Percentiles rank a stretch among this genome's conserved stretches.
These are phyloP conservation scores for Piedraia hortae DNA, from an alignment of 2,329 filamentous ascomycete species.

Conservation along the genomic window DNA sequence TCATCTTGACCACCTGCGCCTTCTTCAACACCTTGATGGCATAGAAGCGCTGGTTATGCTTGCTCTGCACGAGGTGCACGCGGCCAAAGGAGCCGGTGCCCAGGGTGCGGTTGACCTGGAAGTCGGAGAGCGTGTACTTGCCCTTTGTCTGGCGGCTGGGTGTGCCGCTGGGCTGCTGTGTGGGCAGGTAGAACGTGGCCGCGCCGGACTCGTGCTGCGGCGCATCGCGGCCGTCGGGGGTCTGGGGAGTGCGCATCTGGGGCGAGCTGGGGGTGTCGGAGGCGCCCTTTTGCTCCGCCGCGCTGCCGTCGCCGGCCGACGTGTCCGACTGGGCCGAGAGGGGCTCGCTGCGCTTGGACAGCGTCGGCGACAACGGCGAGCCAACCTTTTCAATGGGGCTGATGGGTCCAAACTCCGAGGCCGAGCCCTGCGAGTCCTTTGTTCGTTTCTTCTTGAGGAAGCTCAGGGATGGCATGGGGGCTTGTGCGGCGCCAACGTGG, in stretches of 20 bases:
- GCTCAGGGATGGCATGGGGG: constrained; percentile 68
- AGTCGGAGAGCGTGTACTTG: constrained; percentile 85
- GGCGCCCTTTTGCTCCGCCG: constrained; percentile 13
- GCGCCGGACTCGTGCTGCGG: constrained; percentile 5
- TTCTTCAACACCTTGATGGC: constrained; percentile 98
- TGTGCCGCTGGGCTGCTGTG: constrained; percentile 10
- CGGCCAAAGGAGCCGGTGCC: constrained; percentile 92
- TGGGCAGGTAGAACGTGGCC: constrained; percentile 13
- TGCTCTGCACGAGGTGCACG: constrained; percentile 88
- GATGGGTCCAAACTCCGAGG: constrained; percentile 33
- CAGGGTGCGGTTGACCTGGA: constrained; percentile 66
- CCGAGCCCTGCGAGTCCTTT: constrained; percentile 40
- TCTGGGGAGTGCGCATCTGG: constrained; percentile 41
- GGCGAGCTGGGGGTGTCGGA: constrained; percentile 6
- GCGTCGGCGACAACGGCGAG: constrained; percentile 19
- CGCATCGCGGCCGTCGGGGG: constrained; percentile 18
- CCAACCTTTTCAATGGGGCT: constrained; percentile 22
- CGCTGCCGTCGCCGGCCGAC: constrained; percentile 1
- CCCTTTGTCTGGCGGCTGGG: constrained; percentile 55
- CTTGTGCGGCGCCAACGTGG: too few species aligned
- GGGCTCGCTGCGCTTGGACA: constrained; percentile 14
- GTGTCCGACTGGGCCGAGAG: constrained; percentile 3
- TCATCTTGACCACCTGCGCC: constrained; percentile 97
- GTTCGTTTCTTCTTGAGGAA: constrained; percentile 98
- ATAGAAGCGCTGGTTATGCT: constrained; percentile 95